phyloP scores from a whole-genome alignment of 306 rosid species.

The Astragalus membranaceus region DNA sequence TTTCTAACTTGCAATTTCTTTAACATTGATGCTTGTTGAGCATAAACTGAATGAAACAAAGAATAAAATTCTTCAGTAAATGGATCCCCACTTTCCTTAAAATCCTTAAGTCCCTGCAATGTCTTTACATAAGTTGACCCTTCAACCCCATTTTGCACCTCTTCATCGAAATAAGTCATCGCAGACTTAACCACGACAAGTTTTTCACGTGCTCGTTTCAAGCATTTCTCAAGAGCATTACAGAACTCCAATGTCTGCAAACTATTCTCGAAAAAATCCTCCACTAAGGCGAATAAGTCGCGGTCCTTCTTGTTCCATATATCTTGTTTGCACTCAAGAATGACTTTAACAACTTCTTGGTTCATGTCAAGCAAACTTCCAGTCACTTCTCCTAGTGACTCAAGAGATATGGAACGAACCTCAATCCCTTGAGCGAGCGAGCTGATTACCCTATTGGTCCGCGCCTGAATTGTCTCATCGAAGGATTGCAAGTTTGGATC shows the following conservation, averaged over 20 bases:
- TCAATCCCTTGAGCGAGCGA: constrained; percentile 57
- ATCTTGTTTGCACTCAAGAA: constrained; percentile 63
- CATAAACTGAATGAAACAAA: constrained; percentile 48
- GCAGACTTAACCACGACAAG: constrained; percentile 60
- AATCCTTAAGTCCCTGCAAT: constrained; percentile 53
- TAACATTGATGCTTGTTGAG: constrained; percentile 47
- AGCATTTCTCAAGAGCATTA: constrained; percentile 55
- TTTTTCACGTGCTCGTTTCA: constrained; percentile 45
- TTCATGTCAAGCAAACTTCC: constrained; percentile 70
- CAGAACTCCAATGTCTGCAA: constrained; percentile 62
- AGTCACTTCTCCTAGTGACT: constrained; percentile 60
- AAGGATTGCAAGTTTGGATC: constrained; percentile 64
- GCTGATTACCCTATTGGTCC: constrained; percentile 56
- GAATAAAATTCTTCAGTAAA: constrained; percentile 61
- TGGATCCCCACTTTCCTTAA: constrained; percentile 69
- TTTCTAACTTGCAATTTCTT: constrained; percentile 42
- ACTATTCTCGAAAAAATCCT: constrained; percentile 67
- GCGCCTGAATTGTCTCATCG: constrained; percentile 57
- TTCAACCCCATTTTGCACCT: constrained; percentile 37
- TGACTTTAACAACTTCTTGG: constrained; percentile 59
- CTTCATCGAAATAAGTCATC: constrained; percentile 50
- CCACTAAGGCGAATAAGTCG: constrained; percentile 48
- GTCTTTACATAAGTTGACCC: constrained; percentile 55
- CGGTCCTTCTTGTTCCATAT: constrained; percentile 55
- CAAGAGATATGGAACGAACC: constrained; percentile 56